Evolutionary conservation across 2,329 filamentous ascomycete species (phyloP).

Genomic region (Pyrenophora tritici-repentis): DNA sequence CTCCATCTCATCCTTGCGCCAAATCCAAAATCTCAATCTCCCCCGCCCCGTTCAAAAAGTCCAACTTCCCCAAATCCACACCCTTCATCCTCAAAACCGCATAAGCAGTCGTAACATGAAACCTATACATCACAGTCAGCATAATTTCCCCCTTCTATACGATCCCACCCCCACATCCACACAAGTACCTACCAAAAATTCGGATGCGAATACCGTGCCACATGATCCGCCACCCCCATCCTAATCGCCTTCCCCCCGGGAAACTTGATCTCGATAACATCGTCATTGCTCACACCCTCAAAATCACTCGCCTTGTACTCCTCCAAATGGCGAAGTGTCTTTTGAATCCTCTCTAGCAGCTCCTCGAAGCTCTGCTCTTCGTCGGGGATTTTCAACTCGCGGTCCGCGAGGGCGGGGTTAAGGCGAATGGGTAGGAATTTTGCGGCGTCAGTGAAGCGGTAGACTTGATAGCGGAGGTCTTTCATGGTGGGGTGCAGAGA

Average conservation of each 20-base stretch:
- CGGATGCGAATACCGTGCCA: slow-evolving; percentile 57
- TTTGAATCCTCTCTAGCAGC: slow-evolving; percentile 54
- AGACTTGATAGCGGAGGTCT: slow-evolving; percentile 57
- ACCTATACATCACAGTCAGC: slow-evolving; percentile 40
- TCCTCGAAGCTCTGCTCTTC: slow-evolving; percentile 57
- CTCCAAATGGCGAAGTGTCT: slow-evolving; percentile 55
- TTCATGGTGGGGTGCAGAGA: slow-evolving; percentile 57
- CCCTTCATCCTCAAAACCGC: slow-evolving; percentile 65
- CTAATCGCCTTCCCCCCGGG: slow-evolving; percentile 39
- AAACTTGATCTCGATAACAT: slow-evolving; percentile 41
- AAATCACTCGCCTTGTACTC: slow-evolving; percentile 50
- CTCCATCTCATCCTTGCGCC: too few species aligned
- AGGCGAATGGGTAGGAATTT: slow-evolving; percentile 50
- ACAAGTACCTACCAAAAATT: slow-evolving; percentile 56
- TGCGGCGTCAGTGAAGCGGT: slow-evolving; percentile 50
- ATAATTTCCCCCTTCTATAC: too few species aligned
- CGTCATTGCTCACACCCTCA: slow-evolving; percentile 49
- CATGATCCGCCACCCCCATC: slow-evolving; percentile 54
- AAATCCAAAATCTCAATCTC: neutral
- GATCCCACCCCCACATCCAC: too few species aligned
- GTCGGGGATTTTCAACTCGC: slow-evolving; percentile 42
- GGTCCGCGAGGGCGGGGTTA: slow-evolving; percentile 39
- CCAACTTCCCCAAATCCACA: slow-evolving; percentile 64
- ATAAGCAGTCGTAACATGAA: slow-evolving; percentile 66
- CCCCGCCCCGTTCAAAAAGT: slow-evolving; percentile 54